Evolutionary conservation across 495 filamentous ascomycete genomes (phyloP).

Genomic region (Aspergillus hancockii): DNA sequence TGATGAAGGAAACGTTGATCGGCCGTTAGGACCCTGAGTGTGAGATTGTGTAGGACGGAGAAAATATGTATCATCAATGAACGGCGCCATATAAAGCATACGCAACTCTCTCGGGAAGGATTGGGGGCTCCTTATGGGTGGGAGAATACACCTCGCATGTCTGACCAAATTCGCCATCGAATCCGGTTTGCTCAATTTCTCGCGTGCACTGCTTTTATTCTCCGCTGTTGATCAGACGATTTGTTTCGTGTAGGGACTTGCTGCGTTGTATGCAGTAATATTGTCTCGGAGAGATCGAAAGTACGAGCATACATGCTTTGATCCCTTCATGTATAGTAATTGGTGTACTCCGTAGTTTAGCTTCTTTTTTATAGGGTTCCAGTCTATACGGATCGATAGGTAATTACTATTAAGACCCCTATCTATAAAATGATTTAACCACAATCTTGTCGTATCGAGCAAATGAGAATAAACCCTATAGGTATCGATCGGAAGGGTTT

Average conservation of each 20-base stretch:
- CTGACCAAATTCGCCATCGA: background rate
- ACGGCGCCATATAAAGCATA: background rate
- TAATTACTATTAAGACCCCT: too few relatives aligned
- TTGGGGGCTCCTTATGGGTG: background rate
- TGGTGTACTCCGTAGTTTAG: background rate
- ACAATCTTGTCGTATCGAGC: background rate
- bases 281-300: constrained; percentile 3
- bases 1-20: constrained; percentile 1
- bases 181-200: background rate
- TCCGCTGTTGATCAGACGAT: constrained; percentile 1
- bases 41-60: background rate
- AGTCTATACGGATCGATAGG: too few relatives aligned
- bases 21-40: constrained; percentile 2
- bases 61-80: background rate
- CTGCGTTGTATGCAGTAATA: constrained; percentile 3
- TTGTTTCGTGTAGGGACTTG: background rate
- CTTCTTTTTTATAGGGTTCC: background rate
- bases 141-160: background rate
- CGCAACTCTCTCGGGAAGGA: constrained; percentile 1
- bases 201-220: background rate
- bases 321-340: background rate
- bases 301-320: background rate
- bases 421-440: background rate
- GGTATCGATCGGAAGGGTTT: constrained; percentile 16
- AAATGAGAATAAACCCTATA: background rate